phyloP scores from a whole-genome alignment of 257 asterid species.

The Solanum acaule region DNA sequence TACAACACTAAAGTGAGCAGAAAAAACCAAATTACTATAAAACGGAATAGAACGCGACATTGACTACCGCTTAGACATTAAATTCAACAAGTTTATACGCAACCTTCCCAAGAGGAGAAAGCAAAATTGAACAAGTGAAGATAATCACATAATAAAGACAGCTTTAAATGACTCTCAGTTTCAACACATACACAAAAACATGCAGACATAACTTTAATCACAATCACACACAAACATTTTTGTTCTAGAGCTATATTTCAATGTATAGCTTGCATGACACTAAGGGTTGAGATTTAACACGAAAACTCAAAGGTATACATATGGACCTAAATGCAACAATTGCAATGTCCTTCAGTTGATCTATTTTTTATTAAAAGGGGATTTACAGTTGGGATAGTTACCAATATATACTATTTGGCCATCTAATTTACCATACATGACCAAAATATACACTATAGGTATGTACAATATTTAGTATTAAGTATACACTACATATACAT shows the following conservation, averaged over 20 bases:
- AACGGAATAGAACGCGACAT: neutral
- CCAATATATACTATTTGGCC: neutral
- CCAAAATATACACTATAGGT: neutral
- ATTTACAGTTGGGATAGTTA: neutral
- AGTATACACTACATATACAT: neutral
- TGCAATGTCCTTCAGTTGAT: neutral
- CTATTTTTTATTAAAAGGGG: neutral
- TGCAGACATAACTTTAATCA: neutral
- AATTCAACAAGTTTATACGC: neutral
- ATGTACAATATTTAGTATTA: neutral
- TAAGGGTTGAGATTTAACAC: neutral
- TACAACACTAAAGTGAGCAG: neutral
- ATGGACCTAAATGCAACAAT: neutral
- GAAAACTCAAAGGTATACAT: neutral
- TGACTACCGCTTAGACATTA: neutral
- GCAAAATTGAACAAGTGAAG: neutral
- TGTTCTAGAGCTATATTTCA: neutral
- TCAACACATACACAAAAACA: neutral
- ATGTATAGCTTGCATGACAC: neutral
- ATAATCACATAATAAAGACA: neutral
- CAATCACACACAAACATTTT: neutral
- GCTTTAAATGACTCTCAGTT: neutral
- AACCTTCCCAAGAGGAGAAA: neutral
- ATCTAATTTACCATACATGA: neutral
- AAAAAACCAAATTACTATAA: neutral